Conservation (phyloP, 352 stramenopile species). For the Globisporangium heterothallicum region DNA sequence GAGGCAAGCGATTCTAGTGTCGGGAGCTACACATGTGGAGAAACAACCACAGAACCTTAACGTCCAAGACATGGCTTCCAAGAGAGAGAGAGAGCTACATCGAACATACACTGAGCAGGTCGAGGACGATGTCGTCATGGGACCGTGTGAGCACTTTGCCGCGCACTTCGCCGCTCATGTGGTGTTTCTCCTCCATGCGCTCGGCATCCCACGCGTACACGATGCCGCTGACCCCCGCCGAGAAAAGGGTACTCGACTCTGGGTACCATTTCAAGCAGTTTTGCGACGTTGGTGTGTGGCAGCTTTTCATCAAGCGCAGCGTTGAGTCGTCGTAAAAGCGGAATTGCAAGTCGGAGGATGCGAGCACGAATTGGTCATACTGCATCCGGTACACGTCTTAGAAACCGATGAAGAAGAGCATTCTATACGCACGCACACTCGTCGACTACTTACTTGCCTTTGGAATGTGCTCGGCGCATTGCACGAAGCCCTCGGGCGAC, state of each 20-base stretch:
- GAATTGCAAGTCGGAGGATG: constrained; percentile 75
- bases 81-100: not conserved
- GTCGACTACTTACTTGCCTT: constrained; percentile 22
- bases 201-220: constrained; percentile 85
- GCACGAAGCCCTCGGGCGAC: constrained; percentile 66
- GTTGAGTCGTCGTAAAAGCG: constrained; percentile 80
- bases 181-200: constrained; percentile 76
- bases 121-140: constrained; percentile 86
- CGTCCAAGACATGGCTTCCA: not conserved
- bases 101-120: constrained; percentile 59
- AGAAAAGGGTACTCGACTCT: constrained; percentile 67
- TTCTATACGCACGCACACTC: not conserved
- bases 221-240: constrained; percentile 71
- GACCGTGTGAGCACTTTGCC: constrained; percentile 56
- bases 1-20: constrained; percentile 79
- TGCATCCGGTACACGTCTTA: too few species aligned
- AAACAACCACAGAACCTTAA: too few species aligned
- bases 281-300: constrained; percentile 76
- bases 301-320: constrained; percentile 66
- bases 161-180: constrained; percentile 67
- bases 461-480: constrained; percentile 70
- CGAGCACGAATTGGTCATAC: constrained; percentile 72
- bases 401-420: too few species aligned
- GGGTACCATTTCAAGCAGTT: constrained; percentile 81
- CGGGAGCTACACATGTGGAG: constrained; percentile 32